These are phyloP conservation scores for Pseudopyrenochaeta lycopersici DNA, from an alignment of 2,329 filamentous ascomycete species.

Conservation along the genomic window DNA sequence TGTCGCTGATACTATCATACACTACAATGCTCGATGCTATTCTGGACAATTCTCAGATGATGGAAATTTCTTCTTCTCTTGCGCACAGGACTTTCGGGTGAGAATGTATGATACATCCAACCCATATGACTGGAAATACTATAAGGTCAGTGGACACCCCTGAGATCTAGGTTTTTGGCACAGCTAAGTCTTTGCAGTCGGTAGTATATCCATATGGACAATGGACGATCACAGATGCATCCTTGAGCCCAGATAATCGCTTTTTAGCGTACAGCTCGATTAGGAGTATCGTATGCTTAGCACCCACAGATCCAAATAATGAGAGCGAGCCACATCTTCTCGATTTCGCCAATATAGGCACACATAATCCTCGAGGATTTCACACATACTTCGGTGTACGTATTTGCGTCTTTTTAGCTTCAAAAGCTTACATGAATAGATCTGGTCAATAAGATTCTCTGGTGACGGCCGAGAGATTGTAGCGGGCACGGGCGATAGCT, in stretches of 20 bases:
- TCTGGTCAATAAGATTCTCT: conserved; percentile 93
- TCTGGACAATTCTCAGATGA: conserved; percentile 97
- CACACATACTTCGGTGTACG: conserved; percentile 45
- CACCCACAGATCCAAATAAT: conserved; percentile 85
- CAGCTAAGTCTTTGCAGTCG: conserved; percentile 66
- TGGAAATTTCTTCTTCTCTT: conserved; percentile 95
- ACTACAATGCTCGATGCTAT: conserved; percentile 87
- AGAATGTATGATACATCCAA: conserved; percentile 98
- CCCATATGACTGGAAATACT: conserved; percentile 93
- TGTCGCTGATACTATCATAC: conserved; percentile 83
- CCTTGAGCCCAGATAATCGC: conserved; percentile 88
- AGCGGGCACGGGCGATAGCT: conserved; percentile 81
- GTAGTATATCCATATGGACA: conserved; percentile 84
- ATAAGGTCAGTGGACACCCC: conserved; percentile 74
- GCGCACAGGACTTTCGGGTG: conserved; percentile 90
- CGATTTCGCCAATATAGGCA: conserved; percentile 70
- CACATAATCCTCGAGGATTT: conserved; percentile 46
- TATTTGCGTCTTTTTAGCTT: not conserved
- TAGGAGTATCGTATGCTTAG: conserved; percentile 81
- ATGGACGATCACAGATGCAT: conserved; percentile 97
- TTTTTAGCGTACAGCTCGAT: conserved; percentile 94
- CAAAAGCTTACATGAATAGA: conserved; percentile 52
- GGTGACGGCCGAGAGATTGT: conserved; percentile 91
- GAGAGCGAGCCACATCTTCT: conserved; percentile 80
- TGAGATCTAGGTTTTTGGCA: not conserved